Conservation (phyloP, 805 yeast species). For the Spathaspora boniae region DNA sequence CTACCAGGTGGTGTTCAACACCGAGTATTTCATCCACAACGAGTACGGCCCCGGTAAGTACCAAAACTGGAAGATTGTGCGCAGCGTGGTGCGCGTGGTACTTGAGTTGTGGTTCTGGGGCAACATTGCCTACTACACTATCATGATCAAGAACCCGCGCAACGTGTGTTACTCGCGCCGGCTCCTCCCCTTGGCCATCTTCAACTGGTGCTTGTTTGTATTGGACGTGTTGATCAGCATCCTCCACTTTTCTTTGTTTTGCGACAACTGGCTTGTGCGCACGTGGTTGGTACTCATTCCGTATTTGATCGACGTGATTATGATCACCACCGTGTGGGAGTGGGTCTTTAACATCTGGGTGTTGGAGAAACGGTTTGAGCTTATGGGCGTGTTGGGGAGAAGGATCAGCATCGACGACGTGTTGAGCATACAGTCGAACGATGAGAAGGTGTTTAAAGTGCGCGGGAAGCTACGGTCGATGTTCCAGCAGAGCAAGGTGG, state of each 20-base stretch:
- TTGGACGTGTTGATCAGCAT: conserved; percentile 32
- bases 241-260: conserved; percentile 24
- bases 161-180: conserved; percentile 44
- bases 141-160: conserved; percentile 31
- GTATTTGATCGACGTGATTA: conserved; percentile 43
- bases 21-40: conserved; percentile 1
- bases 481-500: conserved; percentile 3
- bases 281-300: conserved; percentile 49
- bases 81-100: conserved; percentile 23
- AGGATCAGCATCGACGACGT: conserved; percentile 47
- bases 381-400: conserved; percentile 61
- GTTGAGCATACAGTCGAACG: conserved; percentile 8
- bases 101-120: conserved; percentile 28
- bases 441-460: conserved; percentile 4
- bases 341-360: conserved; percentile 56
- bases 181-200: conserved; percentile 47
- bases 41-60: background rate
- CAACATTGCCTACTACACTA: conserved; percentile 36
- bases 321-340: conserved; percentile 60
- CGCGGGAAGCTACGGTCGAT: conserved; percentile 2
- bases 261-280: conserved; percentile 34
- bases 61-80: conserved; percentile 24
- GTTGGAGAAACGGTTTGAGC: conserved; percentile 48
- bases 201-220: conserved; percentile 38
- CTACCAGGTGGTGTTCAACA: conserved; percentile 12